Evolutionary conservation across 1,284 basidiomycete genomes (phyloP), one percentile per base, ranked within the genome.

Genomic region (Jaminaea rosea): DNA sequence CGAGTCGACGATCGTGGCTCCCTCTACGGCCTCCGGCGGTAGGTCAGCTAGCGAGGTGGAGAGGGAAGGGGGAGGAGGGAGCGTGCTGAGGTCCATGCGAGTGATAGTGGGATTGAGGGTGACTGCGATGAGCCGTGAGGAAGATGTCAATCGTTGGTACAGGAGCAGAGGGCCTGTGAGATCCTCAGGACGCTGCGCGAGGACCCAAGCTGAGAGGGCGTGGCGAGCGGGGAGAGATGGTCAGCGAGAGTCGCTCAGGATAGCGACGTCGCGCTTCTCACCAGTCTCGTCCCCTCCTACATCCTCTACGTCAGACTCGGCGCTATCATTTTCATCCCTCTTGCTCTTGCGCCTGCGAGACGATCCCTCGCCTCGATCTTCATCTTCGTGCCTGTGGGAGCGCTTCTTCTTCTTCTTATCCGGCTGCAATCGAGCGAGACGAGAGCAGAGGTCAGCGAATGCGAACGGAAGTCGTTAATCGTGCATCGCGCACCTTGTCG

Each of bases 341-440:
- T 42, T 48, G 19, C 47, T 28, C 15, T 48, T 48, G 15, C 47
- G 19, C 19, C n/a, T n/a, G n/a, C n/a, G n/a, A n/a, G 39, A 8
- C 29, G 9, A 15, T 15, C 29, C 15, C 29, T 31, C 15, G 29
- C 29, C 29, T 31, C 15, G 9, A 31, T 31, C 39, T 13, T 23
- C 39, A 42, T 23, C 13, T n/a, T 23, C 13, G 15, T 42, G 11
- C 39, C 24, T 15, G 4, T 42, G 19, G 23, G 19, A 42, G 29
- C 47, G n/a, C 34, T 42, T 48, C 42, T 48, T 48, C 47, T 48
- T 48, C 29, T 48, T 48, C 47, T 48, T 48, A n/a, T 48, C 47
- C 21, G 29, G 26, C 47, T 48, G 47, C n/a, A n/a, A n/a, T n/a
- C n/a, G n/a, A n/a, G n/a, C n/a, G n/a, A n/a, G n/a, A n/a, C n/a